Conservation (phyloP, 202 grass and related monocot genomes). For the Cymbopogon flexuosus region DNA sequence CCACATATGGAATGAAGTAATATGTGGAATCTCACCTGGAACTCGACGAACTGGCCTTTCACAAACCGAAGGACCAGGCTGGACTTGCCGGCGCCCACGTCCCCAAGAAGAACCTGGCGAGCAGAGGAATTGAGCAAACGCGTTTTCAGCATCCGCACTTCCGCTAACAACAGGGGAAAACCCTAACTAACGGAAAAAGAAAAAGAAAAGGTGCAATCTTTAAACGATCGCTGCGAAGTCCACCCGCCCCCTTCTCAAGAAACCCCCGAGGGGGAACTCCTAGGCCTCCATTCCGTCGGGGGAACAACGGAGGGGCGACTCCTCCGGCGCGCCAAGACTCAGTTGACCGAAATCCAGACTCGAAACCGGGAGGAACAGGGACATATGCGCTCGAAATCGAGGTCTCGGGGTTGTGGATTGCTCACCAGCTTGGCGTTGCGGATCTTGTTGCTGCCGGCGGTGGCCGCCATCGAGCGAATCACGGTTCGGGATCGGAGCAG, state of each 20-base stretch:
- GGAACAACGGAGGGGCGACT: not conserved
- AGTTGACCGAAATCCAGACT: not conserved
- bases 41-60: slow-evolving; percentile 83
- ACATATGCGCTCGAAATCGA: not conserved
- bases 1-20: not conserved
- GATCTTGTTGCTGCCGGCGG: slow-evolving; percentile 48
- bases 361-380: not conserved
- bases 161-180: not conserved
- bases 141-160: not conserved
- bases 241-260: not conserved
- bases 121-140: not conserved
- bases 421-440: slow-evolving; percentile 89
- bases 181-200: not conserved
- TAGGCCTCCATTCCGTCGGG: not conserved
- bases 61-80: slow-evolving; percentile 89
- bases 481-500: not conserved
- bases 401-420: not conserved
- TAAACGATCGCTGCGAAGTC: not conserved
- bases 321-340: not conserved
- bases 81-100: slow-evolving; percentile 81
- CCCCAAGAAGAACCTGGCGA: slow-evolving; percentile 72
- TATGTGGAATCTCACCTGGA: slow-evolving; percentile 46
- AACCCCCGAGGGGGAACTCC: not conserved
- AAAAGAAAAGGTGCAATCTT: not conserved
- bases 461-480: slow-evolving; percentile 45